A percentile compares a stretch with the other conserved stretches of the same genome.
Conservation (phyloP, 805 yeast species). For the Hanseniaspora osmophila region DNA sequence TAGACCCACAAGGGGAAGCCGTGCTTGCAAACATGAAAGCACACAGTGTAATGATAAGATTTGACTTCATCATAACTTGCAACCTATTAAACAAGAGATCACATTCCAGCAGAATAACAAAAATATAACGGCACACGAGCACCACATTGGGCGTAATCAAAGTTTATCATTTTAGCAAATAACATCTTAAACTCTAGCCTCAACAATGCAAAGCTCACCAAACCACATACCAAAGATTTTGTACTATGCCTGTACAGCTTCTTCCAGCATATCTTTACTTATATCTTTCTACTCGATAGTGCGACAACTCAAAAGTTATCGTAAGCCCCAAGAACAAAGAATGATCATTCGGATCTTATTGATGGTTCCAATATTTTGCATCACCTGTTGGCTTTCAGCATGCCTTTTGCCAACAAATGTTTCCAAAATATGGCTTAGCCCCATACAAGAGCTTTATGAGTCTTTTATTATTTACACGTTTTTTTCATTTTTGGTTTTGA, state of each 20-base stretch:
- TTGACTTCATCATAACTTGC: too few relatives aligned
- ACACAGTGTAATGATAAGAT: too few relatives aligned
- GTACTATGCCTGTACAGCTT: conserved; percentile 10
- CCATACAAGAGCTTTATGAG: conserved; percentile 79
- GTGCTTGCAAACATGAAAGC: too few relatives aligned
- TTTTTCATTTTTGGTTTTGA: conserved; percentile 64
- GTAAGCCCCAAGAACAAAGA: conserved; percentile 83
- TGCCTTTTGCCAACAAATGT: conserved; percentile 33
- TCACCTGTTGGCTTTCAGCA: conserved; percentile 39
- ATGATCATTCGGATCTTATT: conserved; percentile 68
- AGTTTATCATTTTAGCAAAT: too few relatives aligned
- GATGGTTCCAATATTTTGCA: conserved; percentile 69
- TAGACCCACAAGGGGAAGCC: too few relatives aligned
- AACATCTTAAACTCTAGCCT: too few relatives aligned
- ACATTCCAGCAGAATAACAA: too few relatives aligned
- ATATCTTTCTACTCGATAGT: conserved; percentile 34
- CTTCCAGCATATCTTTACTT: conserved; percentile 21
- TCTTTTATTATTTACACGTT: conserved; percentile 93
- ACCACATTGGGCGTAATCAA: too few relatives aligned
- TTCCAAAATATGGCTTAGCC: conserved; percentile 42
- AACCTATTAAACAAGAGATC: too few relatives aligned
- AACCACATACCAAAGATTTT: neutral
- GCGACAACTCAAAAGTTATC: conserved; percentile 52
- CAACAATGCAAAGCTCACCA: too few relatives aligned
- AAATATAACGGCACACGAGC: too few relatives aligned